Evolutionary conservation across 306 rosid genomes (phyloP).

Genomic region (Albizia julibrissin): DNA sequence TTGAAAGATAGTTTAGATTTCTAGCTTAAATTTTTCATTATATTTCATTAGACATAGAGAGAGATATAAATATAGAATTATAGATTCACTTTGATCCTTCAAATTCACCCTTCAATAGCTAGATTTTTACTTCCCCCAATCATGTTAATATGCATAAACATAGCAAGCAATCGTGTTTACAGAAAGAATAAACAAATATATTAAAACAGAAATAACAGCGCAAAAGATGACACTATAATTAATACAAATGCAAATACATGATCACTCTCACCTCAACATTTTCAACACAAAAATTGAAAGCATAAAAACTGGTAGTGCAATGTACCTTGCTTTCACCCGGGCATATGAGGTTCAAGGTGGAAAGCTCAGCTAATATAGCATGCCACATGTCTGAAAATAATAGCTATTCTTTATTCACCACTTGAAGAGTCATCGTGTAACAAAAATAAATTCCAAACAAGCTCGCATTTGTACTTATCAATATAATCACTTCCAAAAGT

Average conservation of each 20-base stretch:
- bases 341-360: slow-evolving; percentile 72
- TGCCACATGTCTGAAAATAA: slow-evolving; percentile 82
- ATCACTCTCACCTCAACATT: slow-evolving; percentile 19
- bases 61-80: too few species aligned
- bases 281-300: slow-evolving; percentile 24
- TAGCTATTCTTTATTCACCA: slow-evolving; percentile 37
- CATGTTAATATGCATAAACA: too few species aligned
- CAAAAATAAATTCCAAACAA: slow-evolving; percentile 32
- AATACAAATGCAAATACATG: background rate
- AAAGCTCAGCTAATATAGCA: slow-evolving; percentile 85
- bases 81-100: too few species aligned
- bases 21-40: too few species aligned
- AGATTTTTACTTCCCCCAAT: slow-evolving; percentile 8
- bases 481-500: slow-evolving; percentile 6
- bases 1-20: too few species aligned
- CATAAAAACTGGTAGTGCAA: slow-evolving; percentile 22
- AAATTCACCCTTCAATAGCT: background rate
- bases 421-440: slow-evolving; percentile 25
- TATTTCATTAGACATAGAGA: too few species aligned
- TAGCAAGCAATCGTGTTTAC: background rate
- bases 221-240: background rate
- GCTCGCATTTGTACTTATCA: slow-evolving; percentile 17
- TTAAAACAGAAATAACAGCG: background rate
- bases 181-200: background rate
- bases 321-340: slow-evolving; percentile 93